Conservation (phyloP, 164 flowering plant genomes). For the Paratinospora sagittata region DNA sequence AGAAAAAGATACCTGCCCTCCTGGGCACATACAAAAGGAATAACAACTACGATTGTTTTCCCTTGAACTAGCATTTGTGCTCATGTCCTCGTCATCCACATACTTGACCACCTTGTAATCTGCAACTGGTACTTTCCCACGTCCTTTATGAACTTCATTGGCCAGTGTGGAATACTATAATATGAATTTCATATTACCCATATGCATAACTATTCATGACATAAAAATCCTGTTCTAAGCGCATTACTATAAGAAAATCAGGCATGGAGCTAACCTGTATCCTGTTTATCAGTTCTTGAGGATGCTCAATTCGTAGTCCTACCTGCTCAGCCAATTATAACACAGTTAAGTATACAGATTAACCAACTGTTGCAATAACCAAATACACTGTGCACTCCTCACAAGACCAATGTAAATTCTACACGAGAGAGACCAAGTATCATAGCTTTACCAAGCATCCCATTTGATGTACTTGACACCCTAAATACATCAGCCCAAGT, state of each 20-base stretch:
- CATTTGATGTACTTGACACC: not conserved
- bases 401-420: slow-evolving; percentile 6
- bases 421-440: not conserved
- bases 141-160: slow-evolving; percentile 61
- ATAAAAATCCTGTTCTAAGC: not conserved
- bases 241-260: not conserved
- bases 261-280: slow-evolving; percentile 60
- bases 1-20: slow-evolving; percentile 78
- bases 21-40: slow-evolving; percentile 99
- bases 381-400: not conserved
- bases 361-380: not conserved
- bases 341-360: not conserved
- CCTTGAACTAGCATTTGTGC: slow-evolving; percentile 19
- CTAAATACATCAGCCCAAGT: not conserved
- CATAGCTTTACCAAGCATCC: not conserved
- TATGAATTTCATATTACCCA: slow-evolving; percentile 4
- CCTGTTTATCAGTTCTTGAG: slow-evolving; percentile 84
- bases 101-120: slow-evolving; percentile 86
- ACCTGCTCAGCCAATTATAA: slow-evolving; percentile 47
- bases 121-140: slow-evolving; percentile 97
- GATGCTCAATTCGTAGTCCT: slow-evolving; percentile 95
- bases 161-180: slow-evolving; percentile 75
- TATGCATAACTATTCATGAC: not conserved
- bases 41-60: slow-evolving; percentile 63
- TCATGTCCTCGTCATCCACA: slow-evolving; percentile 32